phyloP scores from a whole-genome alignment of 2,329 filamentous ascomycete genomes.

The Hyphodiscus sp. region DNA sequence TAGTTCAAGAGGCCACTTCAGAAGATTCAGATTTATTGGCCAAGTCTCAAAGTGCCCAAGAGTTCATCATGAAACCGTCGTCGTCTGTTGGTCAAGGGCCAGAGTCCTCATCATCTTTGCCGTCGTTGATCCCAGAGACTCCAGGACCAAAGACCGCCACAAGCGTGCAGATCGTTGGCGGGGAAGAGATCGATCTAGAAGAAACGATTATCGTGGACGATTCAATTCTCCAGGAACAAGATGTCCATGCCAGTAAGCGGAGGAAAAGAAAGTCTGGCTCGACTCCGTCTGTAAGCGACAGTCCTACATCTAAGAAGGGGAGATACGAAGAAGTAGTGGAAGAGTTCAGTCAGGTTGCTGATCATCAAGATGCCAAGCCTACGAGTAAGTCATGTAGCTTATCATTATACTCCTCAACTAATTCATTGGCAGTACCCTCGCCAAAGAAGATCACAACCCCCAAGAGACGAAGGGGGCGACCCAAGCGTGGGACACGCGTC shows the following conservation, averaged over 20 bases:
- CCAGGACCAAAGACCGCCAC: slow-evolving; percentile 9
- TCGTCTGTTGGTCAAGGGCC: neutral
- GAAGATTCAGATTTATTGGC: neutral
- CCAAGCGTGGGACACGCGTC: slow-evolving; percentile 7
- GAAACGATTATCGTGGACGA: slow-evolving; percentile 21
- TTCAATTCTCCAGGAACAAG: slow-evolving; percentile 6
- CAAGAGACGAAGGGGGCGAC: slow-evolving; percentile 12
- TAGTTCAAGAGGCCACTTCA: neutral
- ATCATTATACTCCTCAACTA: neutral
- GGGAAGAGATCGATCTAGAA: slow-evolving; percentile 10
- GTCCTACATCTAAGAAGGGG: slow-evolving; percentile 13
- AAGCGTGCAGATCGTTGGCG: slow-evolving; percentile 1
- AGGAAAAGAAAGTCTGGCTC: neutral
- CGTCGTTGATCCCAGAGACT: slow-evolving; percentile 25
- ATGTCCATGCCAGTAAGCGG: neutral
- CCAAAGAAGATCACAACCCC: slow-evolving; percentile 5
- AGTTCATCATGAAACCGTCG: neutral
- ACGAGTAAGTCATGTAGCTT: slow-evolving; percentile 6
- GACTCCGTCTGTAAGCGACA: neutral
- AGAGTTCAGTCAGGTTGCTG: slow-evolving; percentile 15
- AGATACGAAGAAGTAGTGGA: slow-evolving; percentile 13
- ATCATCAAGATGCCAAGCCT: slow-evolving; percentile 16
- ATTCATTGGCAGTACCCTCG: slow-evolving; percentile 1
- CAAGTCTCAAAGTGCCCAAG: neutral
- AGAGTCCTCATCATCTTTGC: slow-evolving; percentile 10